Evolutionary conservation across 768 basidiomycete genomes (phyloP).

Genomic region (Stropharia rugosoannulata): DNA sequence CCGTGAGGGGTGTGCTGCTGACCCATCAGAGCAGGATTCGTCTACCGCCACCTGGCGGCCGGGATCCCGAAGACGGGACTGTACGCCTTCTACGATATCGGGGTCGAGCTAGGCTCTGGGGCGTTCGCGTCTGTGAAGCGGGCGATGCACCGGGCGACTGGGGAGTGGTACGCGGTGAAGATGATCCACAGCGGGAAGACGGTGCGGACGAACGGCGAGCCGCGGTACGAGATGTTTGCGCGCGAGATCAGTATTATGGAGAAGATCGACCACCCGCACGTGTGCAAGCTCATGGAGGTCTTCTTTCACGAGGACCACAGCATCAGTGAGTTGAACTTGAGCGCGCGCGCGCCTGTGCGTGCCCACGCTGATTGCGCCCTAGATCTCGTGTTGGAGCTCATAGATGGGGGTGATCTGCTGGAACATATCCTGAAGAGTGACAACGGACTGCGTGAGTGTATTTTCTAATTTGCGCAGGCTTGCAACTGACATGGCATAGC

Average conservation of each 20-base stretch:
- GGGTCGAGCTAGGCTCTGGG: slow-evolving; percentile 79
- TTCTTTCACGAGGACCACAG: slow-evolving; percentile 63
- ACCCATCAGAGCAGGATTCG: slow-evolving; percentile 48
- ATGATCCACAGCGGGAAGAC: slow-evolving; percentile 64
- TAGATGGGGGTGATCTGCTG: slow-evolving; percentile 87
- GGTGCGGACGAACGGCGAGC: slow-evolving; percentile 23
- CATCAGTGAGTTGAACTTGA: slow-evolving; percentile 45
- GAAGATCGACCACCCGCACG: slow-evolving; percentile 74
- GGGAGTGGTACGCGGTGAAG: slow-evolving; percentile 84
- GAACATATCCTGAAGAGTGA: slow-evolving; percentile 66
- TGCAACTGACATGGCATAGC: slow-evolving; percentile 26
- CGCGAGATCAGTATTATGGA: slow-evolving; percentile 82
- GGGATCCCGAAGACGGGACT: slow-evolving; percentile 51
- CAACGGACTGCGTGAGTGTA: slow-evolving; percentile 54
- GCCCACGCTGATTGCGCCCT: slow-evolving; percentile 4
- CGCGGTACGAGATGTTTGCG: slow-evolving; percentile 41
- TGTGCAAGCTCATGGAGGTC: slow-evolving; percentile 77
- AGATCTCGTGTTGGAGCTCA: slow-evolving; percentile 83
- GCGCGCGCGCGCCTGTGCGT: not conserved
- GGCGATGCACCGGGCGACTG: slow-evolving; percentile 70
- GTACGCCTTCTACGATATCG: slow-evolving; percentile 65
- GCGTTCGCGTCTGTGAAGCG: slow-evolving; percentile 91
- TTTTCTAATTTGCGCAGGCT: not conserved
- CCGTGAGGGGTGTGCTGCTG: not conserved
- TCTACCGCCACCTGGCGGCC: slow-evolving; percentile 64